These are phyloP conservation scores for Straminergon stramineum DNA, from an alignment of 225 moss, liverwort and hornwort species.

Conservation along the genomic window DNA sequence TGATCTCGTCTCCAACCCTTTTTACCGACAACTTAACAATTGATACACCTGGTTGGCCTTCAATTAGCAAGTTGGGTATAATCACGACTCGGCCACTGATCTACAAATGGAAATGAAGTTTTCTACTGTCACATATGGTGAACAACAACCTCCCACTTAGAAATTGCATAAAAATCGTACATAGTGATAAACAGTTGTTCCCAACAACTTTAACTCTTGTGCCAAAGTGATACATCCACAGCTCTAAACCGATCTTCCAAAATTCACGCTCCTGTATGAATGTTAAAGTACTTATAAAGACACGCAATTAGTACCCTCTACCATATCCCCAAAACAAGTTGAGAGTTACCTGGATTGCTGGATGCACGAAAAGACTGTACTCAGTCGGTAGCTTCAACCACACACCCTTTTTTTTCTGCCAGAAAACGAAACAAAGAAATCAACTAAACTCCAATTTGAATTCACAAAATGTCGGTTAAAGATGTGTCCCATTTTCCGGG, in stretches of 20 bases:
- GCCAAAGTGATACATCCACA: background rate
- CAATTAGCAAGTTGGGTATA: background rate
- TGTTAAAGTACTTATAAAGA: background rate
- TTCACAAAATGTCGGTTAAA: background rate
- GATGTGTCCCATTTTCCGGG: background rate
- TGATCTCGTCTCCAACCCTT: background rate
- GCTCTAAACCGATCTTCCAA: background rate
- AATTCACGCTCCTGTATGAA: background rate
- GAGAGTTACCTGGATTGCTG: slow-evolving; percentile 33
- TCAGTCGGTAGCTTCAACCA: slow-evolving; percentile 35
- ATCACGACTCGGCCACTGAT: background rate
- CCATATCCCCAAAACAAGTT: background rate
- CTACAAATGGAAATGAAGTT: background rate
- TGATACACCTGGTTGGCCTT: background rate
- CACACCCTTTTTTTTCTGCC: slow-evolving; percentile 39
- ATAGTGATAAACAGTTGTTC: background rate
- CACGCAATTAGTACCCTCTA: background rate
- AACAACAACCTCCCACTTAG: background rate
- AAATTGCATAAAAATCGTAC: background rate
- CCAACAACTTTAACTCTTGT: background rate
- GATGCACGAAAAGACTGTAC: slow-evolving; percentile 25
- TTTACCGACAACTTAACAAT: background rate
- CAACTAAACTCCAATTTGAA: background rate
- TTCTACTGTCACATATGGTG: background rate
- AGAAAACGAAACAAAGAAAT: background rate